Evolutionary conservation across 495 filamentous ascomycete species (phyloP).

Genomic region (Xylaria acuta): DNA sequence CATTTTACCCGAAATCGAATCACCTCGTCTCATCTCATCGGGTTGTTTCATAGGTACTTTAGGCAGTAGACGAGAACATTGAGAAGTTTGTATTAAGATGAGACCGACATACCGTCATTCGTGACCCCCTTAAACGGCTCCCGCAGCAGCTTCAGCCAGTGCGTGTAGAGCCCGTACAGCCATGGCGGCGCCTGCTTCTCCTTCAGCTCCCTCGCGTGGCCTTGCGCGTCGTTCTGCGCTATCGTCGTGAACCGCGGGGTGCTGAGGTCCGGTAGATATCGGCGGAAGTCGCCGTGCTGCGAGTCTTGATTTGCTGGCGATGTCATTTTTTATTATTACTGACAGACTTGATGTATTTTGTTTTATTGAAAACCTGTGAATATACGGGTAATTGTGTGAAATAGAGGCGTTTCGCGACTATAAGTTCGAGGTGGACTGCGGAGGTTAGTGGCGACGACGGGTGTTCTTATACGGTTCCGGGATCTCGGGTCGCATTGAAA

Average conservation of each 20-base stretch:
- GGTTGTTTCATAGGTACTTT: neutral
- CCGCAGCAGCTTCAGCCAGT: slow-evolving; percentile 68
- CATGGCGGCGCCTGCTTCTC: slow-evolving; percentile 66
- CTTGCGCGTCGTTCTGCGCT: slow-evolving; percentile 66
- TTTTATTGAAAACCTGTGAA: no score
- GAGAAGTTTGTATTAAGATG: neutral
- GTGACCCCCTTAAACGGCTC: slow-evolving; percentile 78
- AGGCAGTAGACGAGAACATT: neutral
- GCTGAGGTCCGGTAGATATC: slow-evolving; percentile 66
- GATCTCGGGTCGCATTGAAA: neutral
- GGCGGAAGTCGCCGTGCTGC: slow-evolving; percentile 52
- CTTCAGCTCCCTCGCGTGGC: slow-evolving; percentile 68
- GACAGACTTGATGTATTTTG: no score
- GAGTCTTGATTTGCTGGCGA: slow-evolving; percentile 27
- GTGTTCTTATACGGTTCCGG: neutral
- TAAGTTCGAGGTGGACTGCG: neutral
- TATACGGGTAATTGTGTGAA: no score
- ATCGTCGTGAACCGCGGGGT: slow-evolving; percentile 67
- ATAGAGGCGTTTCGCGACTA: neutral
- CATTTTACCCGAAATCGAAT: no score
- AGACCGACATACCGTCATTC: slow-evolving; percentile 60
- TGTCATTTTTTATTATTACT: slow-evolving; percentile 26
- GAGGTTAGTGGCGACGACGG: neutral
- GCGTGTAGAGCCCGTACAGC: slow-evolving; percentile 69
- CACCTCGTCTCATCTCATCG: no score